Conservation (phyloP, 441 rosid species). For the Theobroma grandiflorum region DNA sequence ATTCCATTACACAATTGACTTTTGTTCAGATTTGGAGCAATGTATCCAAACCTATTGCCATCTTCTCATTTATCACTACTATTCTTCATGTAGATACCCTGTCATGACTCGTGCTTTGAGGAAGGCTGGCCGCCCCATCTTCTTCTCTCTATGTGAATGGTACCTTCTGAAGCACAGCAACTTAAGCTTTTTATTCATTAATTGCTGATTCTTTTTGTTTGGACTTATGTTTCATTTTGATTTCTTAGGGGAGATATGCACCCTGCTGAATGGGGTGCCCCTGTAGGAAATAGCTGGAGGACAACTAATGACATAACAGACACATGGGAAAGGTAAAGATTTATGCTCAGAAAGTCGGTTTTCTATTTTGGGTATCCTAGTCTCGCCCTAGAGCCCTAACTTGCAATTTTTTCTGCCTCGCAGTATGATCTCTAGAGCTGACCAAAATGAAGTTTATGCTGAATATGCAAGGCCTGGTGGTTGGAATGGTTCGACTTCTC, state of each 20-base stretch:
- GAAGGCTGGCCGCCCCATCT: conserved; percentile 73
- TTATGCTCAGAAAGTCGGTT: not conserved
- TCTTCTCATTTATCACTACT: not conserved
- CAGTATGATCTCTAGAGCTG: conserved; percentile 76
- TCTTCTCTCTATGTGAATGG: conserved; percentile 84
- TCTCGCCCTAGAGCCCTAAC: not conserved
- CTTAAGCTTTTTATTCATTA: not conserved
- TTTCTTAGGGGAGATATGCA: conserved; percentile 75
- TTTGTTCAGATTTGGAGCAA: not conserved
- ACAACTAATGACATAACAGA: conserved; percentile 73
- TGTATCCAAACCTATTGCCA: not conserved
- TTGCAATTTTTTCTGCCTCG: conserved; percentile 16
- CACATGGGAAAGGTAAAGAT: conserved; percentile 63
- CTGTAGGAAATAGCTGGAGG: conserved; percentile 81
- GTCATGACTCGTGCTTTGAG: conserved; percentile 72
- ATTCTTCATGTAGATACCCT: conserved; percentile 60
- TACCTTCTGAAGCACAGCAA: conserved; percentile 21
- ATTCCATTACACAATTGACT: not conserved
- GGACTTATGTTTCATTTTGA: not conserved
- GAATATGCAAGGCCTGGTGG: conserved; percentile 79
- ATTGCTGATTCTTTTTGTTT: not conserved
- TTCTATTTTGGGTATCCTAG: not conserved
- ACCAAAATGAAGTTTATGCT: conserved; percentile 70
- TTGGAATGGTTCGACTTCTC: conserved; percentile 61
- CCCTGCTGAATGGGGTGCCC: conserved; percentile 77